These are phyloP conservation scores for Mimosa bimucronata DNA, from an alignment of 306 rosid genomes.

Conservation along the genomic window DNA sequence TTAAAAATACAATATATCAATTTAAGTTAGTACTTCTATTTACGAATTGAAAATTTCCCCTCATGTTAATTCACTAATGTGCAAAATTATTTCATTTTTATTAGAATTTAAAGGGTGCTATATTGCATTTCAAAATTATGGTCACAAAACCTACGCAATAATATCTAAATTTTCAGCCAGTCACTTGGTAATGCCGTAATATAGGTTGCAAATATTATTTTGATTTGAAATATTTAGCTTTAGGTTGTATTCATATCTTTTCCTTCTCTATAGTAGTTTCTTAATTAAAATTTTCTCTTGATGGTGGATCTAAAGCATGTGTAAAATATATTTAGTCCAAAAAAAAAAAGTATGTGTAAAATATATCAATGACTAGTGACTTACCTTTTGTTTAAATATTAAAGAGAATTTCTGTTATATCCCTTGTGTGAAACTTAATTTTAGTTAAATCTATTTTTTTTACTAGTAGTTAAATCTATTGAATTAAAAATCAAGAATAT, in stretches of 20 bases:
- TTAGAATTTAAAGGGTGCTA: neutral
- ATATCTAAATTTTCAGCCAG: neutral
- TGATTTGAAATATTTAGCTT: neutral
- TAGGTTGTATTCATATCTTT: neutral
- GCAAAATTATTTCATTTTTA: neutral
- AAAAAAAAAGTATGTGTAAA: too few species aligned
- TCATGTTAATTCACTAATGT: neutral
- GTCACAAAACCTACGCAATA: neutral
- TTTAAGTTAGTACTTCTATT: neutral
- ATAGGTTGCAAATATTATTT: neutral
- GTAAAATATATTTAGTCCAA: too few species aligned
- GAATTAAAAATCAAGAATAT: too few species aligned
- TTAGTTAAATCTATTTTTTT: too few species aligned
- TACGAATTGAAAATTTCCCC: neutral
- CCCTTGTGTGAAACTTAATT: too few species aligned
- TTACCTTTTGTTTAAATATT: too few species aligned
- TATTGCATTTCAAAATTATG: neutral
- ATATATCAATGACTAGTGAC: too few species aligned
- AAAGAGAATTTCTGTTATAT: too few species aligned
- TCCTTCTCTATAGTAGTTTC: neutral
- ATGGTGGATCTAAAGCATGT: too few species aligned
- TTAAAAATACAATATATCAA: neutral
- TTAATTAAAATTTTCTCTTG: too few species aligned
- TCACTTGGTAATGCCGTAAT: neutral
- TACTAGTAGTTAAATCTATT: too few species aligned